Evolutionary conservation across 805 yeast species (phyloP).

Genomic region (Saccharomycopsis vini): DNA sequence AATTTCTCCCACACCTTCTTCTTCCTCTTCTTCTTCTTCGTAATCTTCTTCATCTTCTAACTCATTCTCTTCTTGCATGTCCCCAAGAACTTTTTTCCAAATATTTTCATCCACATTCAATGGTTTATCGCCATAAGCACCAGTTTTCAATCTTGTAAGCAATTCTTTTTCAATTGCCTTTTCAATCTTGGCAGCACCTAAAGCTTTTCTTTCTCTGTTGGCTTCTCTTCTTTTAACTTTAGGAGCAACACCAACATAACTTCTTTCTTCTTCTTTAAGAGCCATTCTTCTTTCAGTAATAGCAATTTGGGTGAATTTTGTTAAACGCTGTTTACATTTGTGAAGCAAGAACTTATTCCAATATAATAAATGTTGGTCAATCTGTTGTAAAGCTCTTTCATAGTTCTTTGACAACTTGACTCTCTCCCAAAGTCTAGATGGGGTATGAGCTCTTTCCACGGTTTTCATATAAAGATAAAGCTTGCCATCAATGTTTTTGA

Average conservation of each 20-base stretch:
- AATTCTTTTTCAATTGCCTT: slow-evolving; percentile 94
- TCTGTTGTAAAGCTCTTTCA: slow-evolving; percentile 76
- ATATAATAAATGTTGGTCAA: slow-evolving; percentile 77
- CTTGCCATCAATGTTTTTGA: slow-evolving; percentile 70
- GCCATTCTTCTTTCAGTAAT: slow-evolving; percentile 92
- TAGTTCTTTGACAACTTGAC: slow-evolving; percentile 85
- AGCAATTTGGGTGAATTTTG: slow-evolving; percentile 90
- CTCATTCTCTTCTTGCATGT: slow-evolving; percentile 43
- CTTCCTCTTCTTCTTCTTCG: slow-evolving; percentile 42
- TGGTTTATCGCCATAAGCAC: slow-evolving; percentile 94
- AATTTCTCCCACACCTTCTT: slow-evolving; percentile 59
- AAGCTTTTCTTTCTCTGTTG: slow-evolving; percentile 91
- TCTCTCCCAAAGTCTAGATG: slow-evolving; percentile 91
- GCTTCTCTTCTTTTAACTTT: slow-evolving; percentile 93
- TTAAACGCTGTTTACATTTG: slow-evolving; percentile 92
- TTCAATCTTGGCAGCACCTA: slow-evolving; percentile 94
- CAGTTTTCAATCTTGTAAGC: slow-evolving; percentile 88
- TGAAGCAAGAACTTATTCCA: slow-evolving; percentile 91
- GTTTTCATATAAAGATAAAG: slow-evolving; percentile 90
- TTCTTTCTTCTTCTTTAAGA: slow-evolving; percentile 74
- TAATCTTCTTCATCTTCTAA: slow-evolving; percentile 38
- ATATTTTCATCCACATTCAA: slow-evolving; percentile 91
- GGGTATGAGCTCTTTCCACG: slow-evolving; percentile 95
- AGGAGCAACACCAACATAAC: slow-evolving; percentile 84
- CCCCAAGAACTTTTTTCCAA: slow-evolving; percentile 91